phyloP scores from a whole-genome alignment of 768 basidiomycete genomes.

The Leccinum imitatum region DNA sequence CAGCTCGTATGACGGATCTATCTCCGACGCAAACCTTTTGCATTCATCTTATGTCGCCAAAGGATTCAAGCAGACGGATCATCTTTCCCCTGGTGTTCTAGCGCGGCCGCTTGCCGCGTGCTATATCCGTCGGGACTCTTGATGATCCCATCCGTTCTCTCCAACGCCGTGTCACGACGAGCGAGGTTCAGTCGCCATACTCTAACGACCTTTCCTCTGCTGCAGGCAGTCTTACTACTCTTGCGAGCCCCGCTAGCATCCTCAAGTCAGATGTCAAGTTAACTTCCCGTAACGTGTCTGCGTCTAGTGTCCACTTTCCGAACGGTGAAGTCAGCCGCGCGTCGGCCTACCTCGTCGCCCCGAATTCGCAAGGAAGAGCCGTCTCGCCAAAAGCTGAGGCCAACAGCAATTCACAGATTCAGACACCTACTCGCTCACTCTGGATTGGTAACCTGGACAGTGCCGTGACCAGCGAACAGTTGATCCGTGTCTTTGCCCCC shows the following conservation, averaged over 20 bases:
- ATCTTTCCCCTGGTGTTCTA: slow-evolving; percentile 49
- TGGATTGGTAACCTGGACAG: slow-evolving; percentile 99
- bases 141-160: slow-evolving; percentile 75
- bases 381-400: slow-evolving; percentile 80
- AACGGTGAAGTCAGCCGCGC: slow-evolving; percentile 60
- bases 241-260: slow-evolving; percentile 41
- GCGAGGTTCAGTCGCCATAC: slow-evolving; percentile 56
- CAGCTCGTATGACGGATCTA: slow-evolving; percentile 58
- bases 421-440: slow-evolving; percentile 91
- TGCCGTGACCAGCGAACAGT: slow-evolving; percentile 89
- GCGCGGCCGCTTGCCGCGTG: slow-evolving; percentile 78
- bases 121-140: slow-evolving; percentile 85
- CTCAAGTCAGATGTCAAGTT: slow-evolving; percentile 60
- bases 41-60: slow-evolving; percentile 64
- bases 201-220: slow-evolving; percentile 51
- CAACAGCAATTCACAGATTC: slow-evolving; percentile 64
- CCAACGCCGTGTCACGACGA: slow-evolving; percentile 61
- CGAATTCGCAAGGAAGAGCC: slow-evolving; percentile 68
- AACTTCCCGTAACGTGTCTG: slow-evolving; percentile 41
- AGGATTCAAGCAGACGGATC: slow-evolving; percentile 73
- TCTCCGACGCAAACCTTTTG: slow-evolving; percentile 50
- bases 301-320: slow-evolving; percentile 68
- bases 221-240: slow-evolving; percentile 28
- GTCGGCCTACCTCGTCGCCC: slow-evolving; percentile 67
- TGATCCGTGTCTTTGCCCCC: slow-evolving; percentile 92